These are phyloP conservation scores for Xylaria venustula DNA, from an alignment of 495 filamentous ascomycete species.

Conservation along the genomic window DNA sequence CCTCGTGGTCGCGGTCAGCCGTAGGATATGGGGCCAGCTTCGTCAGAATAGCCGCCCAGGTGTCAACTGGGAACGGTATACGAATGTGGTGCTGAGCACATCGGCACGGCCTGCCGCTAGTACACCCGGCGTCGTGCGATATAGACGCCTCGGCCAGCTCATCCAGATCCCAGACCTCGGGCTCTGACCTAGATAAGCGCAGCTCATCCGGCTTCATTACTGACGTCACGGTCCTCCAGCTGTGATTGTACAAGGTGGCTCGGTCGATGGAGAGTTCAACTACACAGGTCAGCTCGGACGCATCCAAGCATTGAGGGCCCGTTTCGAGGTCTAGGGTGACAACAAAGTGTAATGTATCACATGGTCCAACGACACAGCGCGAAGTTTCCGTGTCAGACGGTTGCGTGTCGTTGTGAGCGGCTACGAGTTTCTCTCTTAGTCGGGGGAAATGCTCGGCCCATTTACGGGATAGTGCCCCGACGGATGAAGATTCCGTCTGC, in stretches of 20 bases:
- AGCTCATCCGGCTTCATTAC: constrained; percentile 50
- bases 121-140: constrained; percentile 40
- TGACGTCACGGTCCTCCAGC: constrained; percentile 49
- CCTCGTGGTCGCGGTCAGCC: constrained; percentile 30
- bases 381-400: constrained; percentile 30
- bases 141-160: constrained; percentile 31
- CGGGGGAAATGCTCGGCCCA: constrained; percentile 47
- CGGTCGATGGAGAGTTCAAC: constrained; percentile 48
- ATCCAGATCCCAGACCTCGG: constrained; percentile 31
- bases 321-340: constrained; percentile 44
- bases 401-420: constrained; percentile 30
- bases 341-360: constrained; percentile 53
- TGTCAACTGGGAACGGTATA: constrained; percentile 50
- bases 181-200: constrained; percentile 31
- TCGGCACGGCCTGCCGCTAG: constrained; percentile 25
- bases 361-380: constrained; percentile 34
- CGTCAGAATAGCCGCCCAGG: constrained; percentile 48
- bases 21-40: constrained; percentile 44
- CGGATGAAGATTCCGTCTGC: constrained; percentile 41
- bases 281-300: constrained; percentile 47
- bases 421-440: constrained; percentile 40
- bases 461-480: constrained; percentile 37
- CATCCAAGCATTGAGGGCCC: constrained; percentile 42
- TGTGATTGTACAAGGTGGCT: constrained; percentile 40
- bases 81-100: constrained; percentile 32